Percentiles rank a stretch among this genome's conserved stretches.
Evolutionary conservation across 805 yeast species (phyloP).

Genomic region (Candida khao-thaluensis): DNA sequence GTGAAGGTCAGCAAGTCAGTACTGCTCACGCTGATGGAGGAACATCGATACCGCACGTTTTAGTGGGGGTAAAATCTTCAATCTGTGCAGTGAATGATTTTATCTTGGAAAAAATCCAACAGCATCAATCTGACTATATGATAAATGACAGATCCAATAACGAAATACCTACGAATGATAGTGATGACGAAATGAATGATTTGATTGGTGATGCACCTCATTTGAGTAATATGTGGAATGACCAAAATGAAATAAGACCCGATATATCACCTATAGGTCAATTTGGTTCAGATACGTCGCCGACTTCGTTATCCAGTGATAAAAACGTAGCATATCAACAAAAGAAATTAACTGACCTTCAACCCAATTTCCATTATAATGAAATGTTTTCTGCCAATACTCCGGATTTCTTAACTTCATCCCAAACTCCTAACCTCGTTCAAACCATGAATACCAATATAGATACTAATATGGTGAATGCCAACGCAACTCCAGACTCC

Average conservation of each 20-base stretch:
- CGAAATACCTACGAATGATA: constrained; percentile 8
- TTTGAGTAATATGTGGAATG: constrained; percentile 11
- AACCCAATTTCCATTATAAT: constrained; percentile 17
- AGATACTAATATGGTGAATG: constrained; percentile 4
- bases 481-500: constrained; percentile 9
- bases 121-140: constrained; percentile 15
- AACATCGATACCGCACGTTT: constrained; percentile 62
- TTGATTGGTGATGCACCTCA: constrained; percentile 7
- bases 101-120: constrained; percentile 42
- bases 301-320: constrained; percentile 17
- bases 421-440: constrained; percentile 17
- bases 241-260: constrained; percentile 12
- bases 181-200: constrained; percentile 13
- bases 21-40: constrained; percentile 60
- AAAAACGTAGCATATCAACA: constrained; percentile 8
- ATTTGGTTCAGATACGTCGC: constrained; percentile 20
- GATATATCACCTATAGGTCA: constrained; percentile 20
- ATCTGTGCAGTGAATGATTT: constrained; percentile 54
- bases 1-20: constrained; percentile 79
- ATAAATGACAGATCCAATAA: constrained; percentile 7
- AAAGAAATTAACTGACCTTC: constrained; percentile 7
- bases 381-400: constrained; percentile 23
- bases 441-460: constrained; percentile 9
- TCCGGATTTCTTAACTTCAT: constrained; percentile 22
- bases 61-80: constrained; percentile 55